Conservation (phyloP, 208 protist genomes). For the Leishmania mexicana region DNA sequence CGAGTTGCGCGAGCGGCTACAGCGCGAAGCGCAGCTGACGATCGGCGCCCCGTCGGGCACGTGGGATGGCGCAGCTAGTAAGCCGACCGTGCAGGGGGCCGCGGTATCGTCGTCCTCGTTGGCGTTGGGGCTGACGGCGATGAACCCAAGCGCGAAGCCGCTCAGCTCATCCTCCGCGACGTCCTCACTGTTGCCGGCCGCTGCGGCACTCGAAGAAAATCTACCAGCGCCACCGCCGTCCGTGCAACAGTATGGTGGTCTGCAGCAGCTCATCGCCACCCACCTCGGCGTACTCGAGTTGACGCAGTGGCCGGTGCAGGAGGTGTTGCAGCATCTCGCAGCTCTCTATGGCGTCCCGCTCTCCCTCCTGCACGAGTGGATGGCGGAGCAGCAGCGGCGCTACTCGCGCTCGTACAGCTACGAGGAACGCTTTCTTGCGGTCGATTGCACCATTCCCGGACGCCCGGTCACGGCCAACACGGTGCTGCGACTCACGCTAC, state of each 20-base stretch:
- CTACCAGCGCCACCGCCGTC: not conserved
- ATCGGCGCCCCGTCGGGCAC: conserved; percentile 25
- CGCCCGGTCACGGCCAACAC: conserved; percentile 26
- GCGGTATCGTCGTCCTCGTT: not conserved
- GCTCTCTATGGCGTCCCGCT: conserved; percentile 46
- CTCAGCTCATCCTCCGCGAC: not conserved
- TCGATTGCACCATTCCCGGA: conserved; percentile 54
- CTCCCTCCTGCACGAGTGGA: conserved; percentile 44
- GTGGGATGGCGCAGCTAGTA: not conserved
- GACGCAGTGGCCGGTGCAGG: conserved; percentile 52
- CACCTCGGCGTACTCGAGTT: conserved; percentile 52
- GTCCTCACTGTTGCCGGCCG: not conserved
- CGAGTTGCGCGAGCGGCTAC: conserved; percentile 38
- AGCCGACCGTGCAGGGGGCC: not conserved
- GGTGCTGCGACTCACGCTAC: conserved; percentile 51
- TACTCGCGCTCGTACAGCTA: conserved; percentile 63
- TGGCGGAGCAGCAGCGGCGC: conserved; percentile 44
- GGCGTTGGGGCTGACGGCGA: not conserved
- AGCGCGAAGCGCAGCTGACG: conserved; percentile 24
- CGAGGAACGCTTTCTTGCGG: conserved; percentile 62
- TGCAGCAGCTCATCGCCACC: conserved; percentile 45
- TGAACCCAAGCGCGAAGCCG: not conserved
- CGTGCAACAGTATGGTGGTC: conserved; percentile 11
- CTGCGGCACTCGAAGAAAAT: not conserved
- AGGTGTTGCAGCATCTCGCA: conserved; percentile 58